Evolutionary conservation across 257 asterid species (phyloP), one percentile per base, ranked within the genome.

Genomic region (Perilla frutescens): DNA sequence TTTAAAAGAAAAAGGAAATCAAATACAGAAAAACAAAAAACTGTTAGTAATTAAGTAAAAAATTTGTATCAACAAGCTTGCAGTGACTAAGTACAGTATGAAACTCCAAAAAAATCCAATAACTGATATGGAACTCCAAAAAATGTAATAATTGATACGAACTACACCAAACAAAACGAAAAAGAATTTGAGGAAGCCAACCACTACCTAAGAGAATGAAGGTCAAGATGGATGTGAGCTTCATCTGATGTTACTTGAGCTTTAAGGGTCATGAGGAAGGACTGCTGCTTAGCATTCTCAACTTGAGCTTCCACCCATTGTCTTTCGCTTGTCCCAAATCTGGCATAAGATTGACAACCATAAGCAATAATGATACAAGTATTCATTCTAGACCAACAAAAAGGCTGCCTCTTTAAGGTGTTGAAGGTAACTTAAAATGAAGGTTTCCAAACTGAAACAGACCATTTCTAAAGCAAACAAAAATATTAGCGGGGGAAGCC

Each of bases 251-350:
- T 87, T 79, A 94, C 96, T 89, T 94, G 99, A 79, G 93, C 81
- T 85, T 91, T 94, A 70, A 94, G 93, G 8, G 99, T 79, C 85
- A 83, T 79, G 78, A 94, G 93, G 76, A 88, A 84, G 62, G 98
- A 96, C 72, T 91, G 98, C 80, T 95, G 98, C 85, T 91, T 95
- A 72, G 99, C 90, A 85, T 95, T 90, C 85, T 92, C 99, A 74
- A 95, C 99, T 83, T 95, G 98, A 81, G 98, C 97, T 86, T 92
- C 98, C 73, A 95, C 94, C 99, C 99, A 95, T 75, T 95, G 98
- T 80, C 93, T 87, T 88, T 95, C 96, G 60, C 99, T 95, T 58
- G 91, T 88, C 76, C 96, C 99, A 75, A 94, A 95, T 86, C 99
- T 94, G 86, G 76, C 71, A 83, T 63, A 76, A 64, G 78, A 78